Evolutionary conservation across 208 protist genomes (phyloP).

Genomic region (Phytomonas sp.): DNA sequence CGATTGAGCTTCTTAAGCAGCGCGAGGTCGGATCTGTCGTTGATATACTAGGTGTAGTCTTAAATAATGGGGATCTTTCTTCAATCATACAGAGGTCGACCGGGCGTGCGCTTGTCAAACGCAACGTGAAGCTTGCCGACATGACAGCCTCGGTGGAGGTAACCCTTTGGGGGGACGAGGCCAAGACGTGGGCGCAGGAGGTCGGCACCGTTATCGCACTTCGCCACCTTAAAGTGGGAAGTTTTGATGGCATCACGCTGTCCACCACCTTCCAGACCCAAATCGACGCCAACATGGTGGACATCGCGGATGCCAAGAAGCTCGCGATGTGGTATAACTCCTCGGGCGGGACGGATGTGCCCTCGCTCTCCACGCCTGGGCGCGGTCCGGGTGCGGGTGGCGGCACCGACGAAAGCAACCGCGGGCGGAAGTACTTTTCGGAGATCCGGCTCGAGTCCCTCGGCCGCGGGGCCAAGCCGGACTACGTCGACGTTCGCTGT

Average conservation of each 20-base stretch:
- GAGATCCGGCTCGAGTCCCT: slow-evolving; percentile 70
- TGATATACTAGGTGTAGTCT: slow-evolving; percentile 76
- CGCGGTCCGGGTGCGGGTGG: slow-evolving; percentile 17
- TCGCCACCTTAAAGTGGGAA: slow-evolving; percentile 77
- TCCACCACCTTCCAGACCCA: slow-evolving; percentile 75
- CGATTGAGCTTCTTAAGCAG: slow-evolving; percentile 80
- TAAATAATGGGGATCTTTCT: slow-evolving; percentile 54
- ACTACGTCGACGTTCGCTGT: slow-evolving; percentile 83
- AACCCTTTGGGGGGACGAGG: slow-evolving; percentile 87
- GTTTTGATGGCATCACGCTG: slow-evolving; percentile 80
- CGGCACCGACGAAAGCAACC: slow-evolving; percentile 45
- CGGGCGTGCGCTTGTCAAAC: slow-evolving; percentile 72
- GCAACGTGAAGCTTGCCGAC: slow-evolving; percentile 76
- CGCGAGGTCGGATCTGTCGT: slow-evolving; percentile 80
- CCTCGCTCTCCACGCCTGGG: slow-evolving; percentile 56
- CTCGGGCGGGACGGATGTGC: slow-evolving; percentile 72
- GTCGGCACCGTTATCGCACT: slow-evolving; percentile 74
- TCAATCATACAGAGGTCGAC: slow-evolving; percentile 79
- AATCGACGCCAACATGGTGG: slow-evolving; percentile 70
- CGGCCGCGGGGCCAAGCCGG: slow-evolving; percentile 68
- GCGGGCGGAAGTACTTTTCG: slow-evolving; percentile 80
- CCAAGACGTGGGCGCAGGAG: slow-evolving; percentile 48
- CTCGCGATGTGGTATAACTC: slow-evolving; percentile 77
- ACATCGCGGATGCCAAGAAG: slow-evolving; percentile 79
- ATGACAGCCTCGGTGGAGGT: slow-evolving; percentile 72